Evolutionary conservation across 2,329 filamentous ascomycete genomes (phyloP).

Genomic region (Rhinocladiella mackenziei): DNA sequence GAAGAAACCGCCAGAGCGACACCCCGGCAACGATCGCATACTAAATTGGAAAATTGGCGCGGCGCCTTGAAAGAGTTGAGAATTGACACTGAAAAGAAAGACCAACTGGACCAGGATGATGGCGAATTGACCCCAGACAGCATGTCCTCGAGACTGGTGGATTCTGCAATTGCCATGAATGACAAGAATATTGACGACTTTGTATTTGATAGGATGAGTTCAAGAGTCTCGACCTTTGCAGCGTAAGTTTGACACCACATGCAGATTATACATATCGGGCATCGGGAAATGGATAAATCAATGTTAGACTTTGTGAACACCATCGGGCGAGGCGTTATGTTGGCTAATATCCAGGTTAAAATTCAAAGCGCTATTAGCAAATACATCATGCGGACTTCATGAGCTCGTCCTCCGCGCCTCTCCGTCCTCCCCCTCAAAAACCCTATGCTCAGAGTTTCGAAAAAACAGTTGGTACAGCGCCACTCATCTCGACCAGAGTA

Average conservation of each 20-base stretch:
- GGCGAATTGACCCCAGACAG: constrained; percentile 46
- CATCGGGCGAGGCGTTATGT: not conserved
- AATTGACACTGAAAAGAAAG: constrained; percentile 42
- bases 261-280: too few species aligned
- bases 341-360: not conserved
- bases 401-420: not conserved
- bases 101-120: constrained; percentile 38
- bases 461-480: constrained; percentile 67
- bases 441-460: constrained; percentile 54
- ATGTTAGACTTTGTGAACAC: too few species aligned
- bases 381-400: not conserved
- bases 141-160: constrained; percentile 46
- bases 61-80: constrained; percentile 38
- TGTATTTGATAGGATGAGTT: constrained; percentile 43
- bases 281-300: too few species aligned
- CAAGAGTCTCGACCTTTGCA: constrained; percentile 34
- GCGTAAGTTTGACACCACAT: constrained; percentile 14
- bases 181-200: constrained; percentile 40
- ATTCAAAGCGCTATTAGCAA: not conserved
- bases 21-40: constrained; percentile 11
- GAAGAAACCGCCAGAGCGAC: constrained; percentile 29
- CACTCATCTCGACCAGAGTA: constrained; percentile 77
- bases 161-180: constrained; percentile 43
- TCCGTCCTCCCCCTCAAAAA: not conserved
- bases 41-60: constrained; percentile 24